Evolutionary conservation across 2,329 filamentous ascomycete species (phyloP), one percentile per base, ranked within the genome.

Genomic region (Emergomyces orientalis): DNA sequence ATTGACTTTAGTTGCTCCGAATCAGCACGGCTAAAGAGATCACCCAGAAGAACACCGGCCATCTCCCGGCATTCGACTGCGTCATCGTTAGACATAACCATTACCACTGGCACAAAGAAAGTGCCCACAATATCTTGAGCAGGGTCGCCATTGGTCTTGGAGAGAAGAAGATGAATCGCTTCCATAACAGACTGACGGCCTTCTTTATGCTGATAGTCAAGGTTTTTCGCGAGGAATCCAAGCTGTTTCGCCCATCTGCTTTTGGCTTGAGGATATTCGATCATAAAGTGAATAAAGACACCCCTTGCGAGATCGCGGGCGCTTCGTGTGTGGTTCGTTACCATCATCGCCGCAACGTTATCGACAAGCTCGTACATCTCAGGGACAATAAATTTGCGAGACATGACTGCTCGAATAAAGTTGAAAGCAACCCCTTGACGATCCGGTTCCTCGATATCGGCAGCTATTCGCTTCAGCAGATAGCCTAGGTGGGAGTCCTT

Each of bases 131-230:
- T 84, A 67, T 96, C 89, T 72, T 95, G 90, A 8, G 92, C 85
- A 55, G 92, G 85, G 32, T 91, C 88, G 47, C 91, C 85, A 0
- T 88, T 88, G 4, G 92, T 87, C 76, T 97, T 97, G 66, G 85
- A 86, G 27, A 97, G 80, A n/a, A 99, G 80, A 52, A 92, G 81
- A 71, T 96, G 88, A 55, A 97, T 82, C 2, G 93, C 86, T 76
- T 99, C 94, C 85, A 99, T 90, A 34, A 97, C 90, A 0, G 92
- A 97, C 65, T 96, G 82, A 45, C 95, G 85, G 34, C 94, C 94
- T 64, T 94, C 89, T 68, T 91, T 87, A 69, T 95, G 86, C 52
- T 93, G 86, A 73, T 97, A 99, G 64, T 93, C 88, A 67, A 99
- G 80, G 71, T 99, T 99, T 69, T 90, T 89, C 59, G 95, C 84